Evolutionary conservation across 2,329 filamentous ascomycete genomes (phyloP).

Genomic region (Myrmaecium sp.): DNA sequence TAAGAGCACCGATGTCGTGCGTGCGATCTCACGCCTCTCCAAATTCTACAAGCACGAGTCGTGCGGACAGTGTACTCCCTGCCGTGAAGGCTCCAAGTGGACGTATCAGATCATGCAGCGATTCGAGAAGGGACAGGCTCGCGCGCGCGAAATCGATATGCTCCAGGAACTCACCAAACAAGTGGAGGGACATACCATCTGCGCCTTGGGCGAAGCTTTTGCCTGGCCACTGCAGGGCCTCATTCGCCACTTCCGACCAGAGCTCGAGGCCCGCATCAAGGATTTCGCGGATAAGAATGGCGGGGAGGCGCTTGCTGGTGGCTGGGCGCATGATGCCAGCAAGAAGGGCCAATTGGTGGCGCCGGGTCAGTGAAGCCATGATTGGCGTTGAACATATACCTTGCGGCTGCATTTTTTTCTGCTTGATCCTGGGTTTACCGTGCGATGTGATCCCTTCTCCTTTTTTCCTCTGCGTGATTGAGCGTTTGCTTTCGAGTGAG

Average conservation of each 20-base stretch:
- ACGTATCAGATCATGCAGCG: conserved; percentile 97
- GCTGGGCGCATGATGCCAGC: conserved; percentile 61
- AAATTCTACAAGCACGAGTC: conserved; percentile 98
- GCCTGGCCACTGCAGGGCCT: conserved; percentile 97
- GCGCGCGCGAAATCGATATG: conserved; percentile 95
- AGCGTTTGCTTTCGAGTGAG: no score
- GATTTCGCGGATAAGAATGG: conserved; percentile 59
- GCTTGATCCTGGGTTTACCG: no score
- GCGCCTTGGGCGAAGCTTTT: conserved; percentile 92
- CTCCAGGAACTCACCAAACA: conserved; percentile 98
- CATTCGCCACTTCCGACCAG: conserved; percentile 93
- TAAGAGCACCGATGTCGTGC: conserved; percentile 90
- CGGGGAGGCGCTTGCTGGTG: conserved; percentile 64
- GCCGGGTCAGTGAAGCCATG: conserved; percentile 58
- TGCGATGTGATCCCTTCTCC: no score
- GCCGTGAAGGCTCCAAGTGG: conserved; percentile 97
- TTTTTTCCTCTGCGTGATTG: no score
- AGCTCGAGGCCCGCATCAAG: conserved; percentile 81
- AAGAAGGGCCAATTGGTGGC: conserved; percentile 71
- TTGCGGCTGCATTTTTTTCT: conserved; percentile 12
- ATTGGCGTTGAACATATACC: conserved; percentile 17
- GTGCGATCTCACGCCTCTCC: conserved; percentile 78
- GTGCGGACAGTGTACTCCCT: conserved; percentile 98
- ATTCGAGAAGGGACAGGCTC: conserved; percentile 80
- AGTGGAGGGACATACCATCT: conserved; percentile 98